These are phyloP conservation scores for Globisporangium cystogenes DNA, from an alignment of 352 stramenopile genomes.

Conservation along the genomic window DNA sequence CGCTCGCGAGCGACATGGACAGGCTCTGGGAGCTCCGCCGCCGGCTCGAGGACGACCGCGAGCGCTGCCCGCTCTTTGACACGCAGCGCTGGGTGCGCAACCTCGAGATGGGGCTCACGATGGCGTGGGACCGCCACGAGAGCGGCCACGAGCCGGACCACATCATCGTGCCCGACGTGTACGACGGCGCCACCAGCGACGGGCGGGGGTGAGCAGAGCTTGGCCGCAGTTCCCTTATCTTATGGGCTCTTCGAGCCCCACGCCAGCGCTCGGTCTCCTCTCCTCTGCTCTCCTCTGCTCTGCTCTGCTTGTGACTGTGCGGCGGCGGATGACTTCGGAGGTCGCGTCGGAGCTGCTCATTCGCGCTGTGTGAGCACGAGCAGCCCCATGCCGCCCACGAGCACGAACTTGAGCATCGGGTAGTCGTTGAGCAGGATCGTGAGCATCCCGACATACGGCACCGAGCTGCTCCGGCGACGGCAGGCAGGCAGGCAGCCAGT, in stretches of 20 bases:
- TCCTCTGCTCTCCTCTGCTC: too few relatives aligned
- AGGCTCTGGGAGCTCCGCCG: slow-evolving; percentile 72
- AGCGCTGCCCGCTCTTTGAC: slow-evolving; percentile 77
- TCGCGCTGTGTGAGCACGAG: slow-evolving; percentile 81
- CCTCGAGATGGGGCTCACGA: slow-evolving; percentile 70
- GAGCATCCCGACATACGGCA: slow-evolving; percentile 98
- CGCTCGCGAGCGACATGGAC: slow-evolving; percentile 85
- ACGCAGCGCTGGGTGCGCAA: slow-evolving; percentile 76
- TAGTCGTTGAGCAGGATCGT: slow-evolving; percentile 99
- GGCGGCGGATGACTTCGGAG: too few relatives aligned
- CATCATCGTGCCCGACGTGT: slow-evolving; percentile 77
- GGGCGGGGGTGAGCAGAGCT: neutral
- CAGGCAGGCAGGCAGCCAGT: neutral
- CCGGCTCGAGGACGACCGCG: slow-evolving; percentile 58
- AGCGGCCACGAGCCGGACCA: slow-evolving; percentile 57
- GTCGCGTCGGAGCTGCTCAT: slow-evolving; percentile 23
- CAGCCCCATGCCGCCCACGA: slow-evolving; percentile 75
- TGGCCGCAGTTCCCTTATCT: too few relatives aligned
- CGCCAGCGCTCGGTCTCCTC: too few relatives aligned
- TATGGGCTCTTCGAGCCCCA: too few relatives aligned
- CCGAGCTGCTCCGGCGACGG: slow-evolving; percentile 46
- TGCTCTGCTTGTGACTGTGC: too few relatives aligned
- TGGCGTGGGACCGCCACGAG: slow-evolving; percentile 76
- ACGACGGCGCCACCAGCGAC: slow-evolving; percentile 19
- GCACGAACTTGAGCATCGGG: slow-evolving; percentile 92